A percentile compares a stretch with the other conserved stretches of the same genome.
Evolutionary conservation across 2,329 filamentous ascomycete species (phyloP).

Genomic region (Trichoderma afroharzianum): DNA sequence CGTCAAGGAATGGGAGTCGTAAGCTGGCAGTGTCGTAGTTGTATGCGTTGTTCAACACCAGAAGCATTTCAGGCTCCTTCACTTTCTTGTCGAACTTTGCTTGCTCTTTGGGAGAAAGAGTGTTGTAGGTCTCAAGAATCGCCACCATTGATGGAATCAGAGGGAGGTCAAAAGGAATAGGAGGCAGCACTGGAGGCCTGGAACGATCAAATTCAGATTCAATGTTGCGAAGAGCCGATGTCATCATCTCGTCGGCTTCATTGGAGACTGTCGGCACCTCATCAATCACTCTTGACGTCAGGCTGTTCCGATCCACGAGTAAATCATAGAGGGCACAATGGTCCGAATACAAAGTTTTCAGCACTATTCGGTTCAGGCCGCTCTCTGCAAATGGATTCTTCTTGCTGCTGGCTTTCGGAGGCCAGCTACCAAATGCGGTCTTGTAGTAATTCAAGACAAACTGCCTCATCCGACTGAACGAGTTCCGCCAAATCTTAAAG

Average conservation of each 20-base stretch:
- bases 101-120: slow-evolving; percentile 69
- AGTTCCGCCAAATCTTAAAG: slow-evolving; percentile 78
- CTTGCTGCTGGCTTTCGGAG: slow-evolving; percentile 85
- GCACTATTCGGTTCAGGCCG: slow-evolving; percentile 79
- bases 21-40: slow-evolving; percentile 67
- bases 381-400: slow-evolving; percentile 86
- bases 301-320: slow-evolving; percentile 71
- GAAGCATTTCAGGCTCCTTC: slow-evolving; percentile 72
- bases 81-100: slow-evolving; percentile 68
- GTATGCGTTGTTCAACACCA: slow-evolving; percentile 75
- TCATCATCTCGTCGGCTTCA: slow-evolving; percentile 56
- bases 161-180: slow-evolving; percentile 86
- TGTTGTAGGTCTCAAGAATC: slow-evolving; percentile 61
- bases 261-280: slow-evolving; percentile 55
- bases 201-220: slow-evolving; percentile 86
- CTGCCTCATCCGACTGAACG: slow-evolving; percentile 70
- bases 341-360: slow-evolving; percentile 80
- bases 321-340: slow-evolving; percentile 85
- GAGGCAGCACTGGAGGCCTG: slow-evolving; percentile 83
- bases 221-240: slow-evolving; percentile 71
- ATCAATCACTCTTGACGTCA: slow-evolving; percentile 77
- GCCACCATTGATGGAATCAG: slow-evolving; percentile 67
- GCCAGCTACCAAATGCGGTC: slow-evolving; percentile 65
- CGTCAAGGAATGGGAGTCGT: slow-evolving; percentile 60
- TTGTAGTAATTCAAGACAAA: slow-evolving; percentile 68